Evolutionary conservation across 176 grass and related monocot genomes (phyloP), one percentile per base, ranked within the genome.

Genomic region (Musa schizocarpa): DNA sequence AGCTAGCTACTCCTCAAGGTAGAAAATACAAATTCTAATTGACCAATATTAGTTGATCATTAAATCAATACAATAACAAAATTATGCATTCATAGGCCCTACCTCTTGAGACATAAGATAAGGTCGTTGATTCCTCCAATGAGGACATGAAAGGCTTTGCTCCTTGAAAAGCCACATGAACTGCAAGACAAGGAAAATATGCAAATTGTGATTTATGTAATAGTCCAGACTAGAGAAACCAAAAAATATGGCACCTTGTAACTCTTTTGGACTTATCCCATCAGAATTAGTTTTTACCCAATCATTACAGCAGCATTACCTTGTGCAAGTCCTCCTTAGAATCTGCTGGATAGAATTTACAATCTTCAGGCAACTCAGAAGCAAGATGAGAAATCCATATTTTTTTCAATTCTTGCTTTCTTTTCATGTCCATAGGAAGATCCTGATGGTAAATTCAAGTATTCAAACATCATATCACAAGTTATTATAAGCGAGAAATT

Each of bases 141-240:
- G 88, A 66, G 94, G 94, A 71, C 72, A 80, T 67, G 86, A 93
- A 86, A 89, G 88, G 62, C 76, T 82, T 71, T 98, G 94, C 86
- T 98, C 94, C 88, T 91, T 98, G 82, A 98, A 89, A 83, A 89
- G 88, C 88, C 94, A 87, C 86, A 98, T 91, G 88, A 98, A 98
- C 94, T 98, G 78, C 20, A 79, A 59, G 21, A 82, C 22, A 29
- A 68, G 7, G 48, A 19, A 43, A 6, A 50, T 51, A 51, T 51
- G 12, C 34, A 50, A 70, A 70, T 50, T 51, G 68, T 70, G n/a
- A 2, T 20, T 11, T 13, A 65, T 23, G 50, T 9, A 48, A 70
- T 70, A 49, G 50, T 57, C 16, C 11, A 81, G 64, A 68, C 11
- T 69, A 81, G 8, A 74, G 25, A 76, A 62, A 9, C 13, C 12